These are phyloP conservation scores for Trichoderma gracile DNA, from an alignment of 2,329 filamentous ascomycete species.

Conservation along the genomic window DNA sequence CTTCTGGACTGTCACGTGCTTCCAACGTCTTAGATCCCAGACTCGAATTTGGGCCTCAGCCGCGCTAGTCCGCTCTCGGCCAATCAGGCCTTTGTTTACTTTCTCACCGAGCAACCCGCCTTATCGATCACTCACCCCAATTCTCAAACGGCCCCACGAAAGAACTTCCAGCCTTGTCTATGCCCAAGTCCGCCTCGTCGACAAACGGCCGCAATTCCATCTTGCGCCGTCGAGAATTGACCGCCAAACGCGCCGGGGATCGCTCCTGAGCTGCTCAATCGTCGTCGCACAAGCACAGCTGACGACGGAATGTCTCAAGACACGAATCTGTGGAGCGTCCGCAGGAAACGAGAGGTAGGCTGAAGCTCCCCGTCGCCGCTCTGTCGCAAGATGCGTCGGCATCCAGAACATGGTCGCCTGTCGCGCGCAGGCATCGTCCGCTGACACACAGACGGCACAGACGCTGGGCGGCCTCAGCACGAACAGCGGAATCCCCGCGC, in stretches of 20 bases:
- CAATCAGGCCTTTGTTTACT: slow-evolving; percentile 48
- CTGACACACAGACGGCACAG: slow-evolving; percentile 49
- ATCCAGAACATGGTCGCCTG: slow-evolving; percentile 28
- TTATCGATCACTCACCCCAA: slow-evolving; percentile 15
- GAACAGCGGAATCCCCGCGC: slow-evolving; percentile 85
- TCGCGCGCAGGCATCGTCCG: slow-evolving; percentile 4
- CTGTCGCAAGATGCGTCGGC: not conserved
- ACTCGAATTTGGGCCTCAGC: not conserved
- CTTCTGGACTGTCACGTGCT: not conserved
- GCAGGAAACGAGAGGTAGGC: slow-evolving; percentile 83
- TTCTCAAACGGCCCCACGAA: slow-evolving; percentile 13
- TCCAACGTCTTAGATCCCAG: not conserved
- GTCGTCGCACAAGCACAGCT: not conserved
- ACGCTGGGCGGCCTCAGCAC: slow-evolving; percentile 83
- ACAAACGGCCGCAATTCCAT: not conserved
- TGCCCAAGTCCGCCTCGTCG: slow-evolving; percentile 24
- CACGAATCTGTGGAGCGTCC: slow-evolving; percentile 84
- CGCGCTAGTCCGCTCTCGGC: slow-evolving; percentile 23
- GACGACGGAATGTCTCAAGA: slow-evolving; percentile 73
- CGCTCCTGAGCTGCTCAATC: not conserved
- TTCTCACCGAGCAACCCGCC: slow-evolving; percentile 42
- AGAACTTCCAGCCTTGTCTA: not conserved
- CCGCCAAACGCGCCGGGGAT: not conserved
- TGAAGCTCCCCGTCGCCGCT: not conserved
- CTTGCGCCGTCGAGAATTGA: not conserved